Percentiles rank a stretch among this genome's conserved stretches.
These are phyloP conservation scores for Monilinia fructigena DNA, from an alignment of 2,329 filamentous ascomycete genomes.

Conservation along the genomic window DNA sequence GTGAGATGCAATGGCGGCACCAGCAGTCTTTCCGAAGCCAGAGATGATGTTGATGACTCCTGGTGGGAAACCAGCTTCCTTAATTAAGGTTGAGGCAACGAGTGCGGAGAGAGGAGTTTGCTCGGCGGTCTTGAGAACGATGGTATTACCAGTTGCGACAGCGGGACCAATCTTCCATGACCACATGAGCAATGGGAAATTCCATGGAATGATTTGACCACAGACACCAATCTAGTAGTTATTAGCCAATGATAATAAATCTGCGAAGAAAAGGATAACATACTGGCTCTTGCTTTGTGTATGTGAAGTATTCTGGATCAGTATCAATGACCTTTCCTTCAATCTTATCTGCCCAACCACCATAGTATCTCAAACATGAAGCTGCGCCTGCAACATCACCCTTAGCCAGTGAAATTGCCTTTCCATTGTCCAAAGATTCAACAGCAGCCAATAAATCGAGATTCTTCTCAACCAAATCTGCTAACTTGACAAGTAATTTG, in stretches of 20 bases:
- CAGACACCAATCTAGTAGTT: conserved; percentile 56
- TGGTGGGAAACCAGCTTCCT: conserved; percentile 64
- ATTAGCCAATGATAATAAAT: not conserved
- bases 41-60: conserved; percentile 64
- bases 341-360: conserved; percentile 71
- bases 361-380: conserved; percentile 78
- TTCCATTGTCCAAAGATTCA: conserved; percentile 86
- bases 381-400: conserved; percentile 69
- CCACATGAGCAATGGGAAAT: conserved; percentile 67
- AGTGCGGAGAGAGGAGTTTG: conserved; percentile 60
- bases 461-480: conserved; percentile 78
- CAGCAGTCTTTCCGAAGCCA: conserved; percentile 65
- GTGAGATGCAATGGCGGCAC: conserved; percentile 62
- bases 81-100: conserved; percentile 53
- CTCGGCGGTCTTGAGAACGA: conserved; percentile 61
- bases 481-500: conserved; percentile 69
- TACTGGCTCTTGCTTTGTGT: conserved; percentile 64
- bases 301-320: conserved; percentile 62
- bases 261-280: conserved; percentile 40
- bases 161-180: conserved; percentile 66
- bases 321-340: conserved; percentile 68
- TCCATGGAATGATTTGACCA: conserved; percentile 73
- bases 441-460: conserved; percentile 72
- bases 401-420: conserved; percentile 73
- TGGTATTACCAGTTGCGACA: conserved; percentile 57